phyloP scores from a whole-genome alignment of 495 filamentous ascomycete genomes.

The Thermothielavioides terrestris region DNA sequence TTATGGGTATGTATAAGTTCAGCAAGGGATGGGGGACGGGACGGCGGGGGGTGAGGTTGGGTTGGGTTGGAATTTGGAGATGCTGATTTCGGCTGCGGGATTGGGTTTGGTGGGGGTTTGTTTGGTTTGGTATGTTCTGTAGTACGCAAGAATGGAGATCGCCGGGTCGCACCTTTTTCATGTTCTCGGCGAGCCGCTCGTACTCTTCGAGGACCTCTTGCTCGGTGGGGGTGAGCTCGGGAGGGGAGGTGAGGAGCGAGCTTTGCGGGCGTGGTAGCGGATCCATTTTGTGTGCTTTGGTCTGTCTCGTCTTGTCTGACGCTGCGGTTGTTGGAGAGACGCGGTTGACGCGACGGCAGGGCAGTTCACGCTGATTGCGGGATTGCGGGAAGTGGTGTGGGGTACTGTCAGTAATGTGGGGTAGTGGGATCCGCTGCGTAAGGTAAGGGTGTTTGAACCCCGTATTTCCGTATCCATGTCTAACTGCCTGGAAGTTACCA shows the following conservation, averaged over 20 bases:
- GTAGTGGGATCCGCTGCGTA: neutral
- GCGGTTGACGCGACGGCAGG: neutral
- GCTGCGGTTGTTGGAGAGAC: neutral
- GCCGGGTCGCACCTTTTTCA: constrained; percentile 82
- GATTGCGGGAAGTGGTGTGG: neutral
- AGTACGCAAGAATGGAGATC: too few relatives aligned
- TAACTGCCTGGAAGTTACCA: too few relatives aligned
- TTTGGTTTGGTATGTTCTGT: too few relatives aligned
- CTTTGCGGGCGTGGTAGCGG: constrained; percentile 10
- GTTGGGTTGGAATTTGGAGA: neutral
- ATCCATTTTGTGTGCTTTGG: constrained; percentile 21
- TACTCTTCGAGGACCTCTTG: constrained; percentile 96
- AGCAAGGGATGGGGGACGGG: neutral
- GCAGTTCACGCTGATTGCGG: neutral
- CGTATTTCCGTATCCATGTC: too few relatives aligned
- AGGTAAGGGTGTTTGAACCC: neutral
- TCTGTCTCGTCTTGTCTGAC: neutral
- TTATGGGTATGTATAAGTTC: neutral
- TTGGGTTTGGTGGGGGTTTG: too few relatives aligned
- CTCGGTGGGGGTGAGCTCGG: constrained; percentile 66
- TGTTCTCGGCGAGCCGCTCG: constrained; percentile 72
- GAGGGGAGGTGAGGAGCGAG: constrained; percentile 28
- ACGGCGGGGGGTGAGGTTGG: constrained; percentile 21
- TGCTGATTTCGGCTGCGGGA: too few relatives aligned
- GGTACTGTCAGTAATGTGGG: neutral